Evolutionary conservation across 176 grass and related monocot genomes (phyloP).

Genomic region (Themeda triandra): DNA sequence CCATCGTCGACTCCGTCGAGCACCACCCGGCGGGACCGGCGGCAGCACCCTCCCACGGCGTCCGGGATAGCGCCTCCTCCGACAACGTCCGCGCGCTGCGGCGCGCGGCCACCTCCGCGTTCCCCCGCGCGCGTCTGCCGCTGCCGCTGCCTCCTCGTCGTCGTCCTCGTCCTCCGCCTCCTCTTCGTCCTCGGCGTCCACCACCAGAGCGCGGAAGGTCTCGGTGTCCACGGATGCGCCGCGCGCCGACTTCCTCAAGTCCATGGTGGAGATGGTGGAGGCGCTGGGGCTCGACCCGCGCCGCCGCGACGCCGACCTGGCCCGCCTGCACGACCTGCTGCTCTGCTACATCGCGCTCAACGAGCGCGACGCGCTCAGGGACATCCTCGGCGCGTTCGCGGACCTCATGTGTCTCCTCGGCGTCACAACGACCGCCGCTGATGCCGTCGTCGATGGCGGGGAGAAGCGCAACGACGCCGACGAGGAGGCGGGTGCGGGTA

Average conservation of each 20-base stretch:
- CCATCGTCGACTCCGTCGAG: constrained; percentile 66
- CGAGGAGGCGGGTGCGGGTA: neutral
- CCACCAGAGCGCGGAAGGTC: constrained; percentile 12
- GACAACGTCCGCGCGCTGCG: neutral
- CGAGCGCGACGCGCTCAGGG: constrained; percentile 51
- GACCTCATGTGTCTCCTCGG: constrained; percentile 59
- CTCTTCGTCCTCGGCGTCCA: neutral
- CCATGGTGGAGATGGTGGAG: constrained; percentile 86
- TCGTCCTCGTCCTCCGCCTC: neutral
- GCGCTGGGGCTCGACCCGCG: constrained; percentile 55
- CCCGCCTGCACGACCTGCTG: constrained; percentile 67
- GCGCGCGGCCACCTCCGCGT: neutral
- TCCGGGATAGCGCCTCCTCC: neutral
- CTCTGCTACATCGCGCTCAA: constrained; percentile 86
- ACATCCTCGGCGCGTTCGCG: constrained; percentile 75
- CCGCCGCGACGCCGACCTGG: constrained; percentile 39
- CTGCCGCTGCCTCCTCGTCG: neutral
- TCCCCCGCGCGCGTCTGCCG: neutral
- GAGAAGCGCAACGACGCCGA: neutral
- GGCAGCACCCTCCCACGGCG: neutral
- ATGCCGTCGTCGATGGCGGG: neutral
- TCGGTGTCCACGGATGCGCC: constrained; percentile 53
- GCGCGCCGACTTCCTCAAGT: constrained; percentile 62
- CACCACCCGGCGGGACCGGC: neutral
- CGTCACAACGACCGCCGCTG: neutral